Percentiles rank a stretch among this genome's conserved stretches.
These are phyloP conservation scores for Argentina anserina DNA, from an alignment of 306 rosid genomes.

Conservation along the genomic window DNA sequence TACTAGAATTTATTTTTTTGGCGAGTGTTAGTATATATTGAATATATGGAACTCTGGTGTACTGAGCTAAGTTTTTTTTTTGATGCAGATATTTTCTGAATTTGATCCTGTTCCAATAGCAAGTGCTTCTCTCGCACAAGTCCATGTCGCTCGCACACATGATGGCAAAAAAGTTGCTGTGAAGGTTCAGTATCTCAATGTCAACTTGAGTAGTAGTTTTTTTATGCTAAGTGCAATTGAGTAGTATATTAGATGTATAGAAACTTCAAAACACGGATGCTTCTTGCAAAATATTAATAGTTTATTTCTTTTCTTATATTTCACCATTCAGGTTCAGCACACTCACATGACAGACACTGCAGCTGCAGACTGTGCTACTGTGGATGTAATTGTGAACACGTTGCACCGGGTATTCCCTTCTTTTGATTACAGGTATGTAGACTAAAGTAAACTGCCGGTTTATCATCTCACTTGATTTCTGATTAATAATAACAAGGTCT, in stretches of 20 bases:
- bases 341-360: constrained; percentile 95
- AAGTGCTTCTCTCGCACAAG: constrained; percentile 99
- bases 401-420: constrained; percentile 73
- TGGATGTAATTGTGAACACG: constrained; percentile 71
- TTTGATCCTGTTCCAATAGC: constrained; percentile 85
- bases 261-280: constrained; percentile 7
- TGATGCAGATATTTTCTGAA: constrained; percentile 71
- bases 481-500: constrained; percentile 14
- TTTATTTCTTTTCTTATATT: constrained; percentile 18
- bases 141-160: constrained; percentile 73
- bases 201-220: constrained; percentile 9
- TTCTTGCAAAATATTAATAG: constrained; percentile 22
- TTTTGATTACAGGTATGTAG: constrained; percentile 80
- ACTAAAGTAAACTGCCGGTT: constrained; percentile 10
- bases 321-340: constrained; percentile 83
- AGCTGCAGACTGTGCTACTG: constrained; percentile 90
- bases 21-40: constrained; percentile 3
- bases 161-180: constrained; percentile 96
- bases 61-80: constrained; percentile 32
- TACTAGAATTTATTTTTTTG: not conserved
- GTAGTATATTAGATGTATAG: constrained; percentile 5
- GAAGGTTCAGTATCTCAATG: constrained; percentile 59
- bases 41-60: not conserved
- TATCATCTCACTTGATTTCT: constrained; percentile 10
- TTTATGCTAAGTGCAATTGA: constrained; percentile 23